These are phyloP conservation scores for Colletotrichum liaoningense DNA, from an alignment of 2,329 filamentous ascomycete genomes.

Conservation along the genomic window DNA sequence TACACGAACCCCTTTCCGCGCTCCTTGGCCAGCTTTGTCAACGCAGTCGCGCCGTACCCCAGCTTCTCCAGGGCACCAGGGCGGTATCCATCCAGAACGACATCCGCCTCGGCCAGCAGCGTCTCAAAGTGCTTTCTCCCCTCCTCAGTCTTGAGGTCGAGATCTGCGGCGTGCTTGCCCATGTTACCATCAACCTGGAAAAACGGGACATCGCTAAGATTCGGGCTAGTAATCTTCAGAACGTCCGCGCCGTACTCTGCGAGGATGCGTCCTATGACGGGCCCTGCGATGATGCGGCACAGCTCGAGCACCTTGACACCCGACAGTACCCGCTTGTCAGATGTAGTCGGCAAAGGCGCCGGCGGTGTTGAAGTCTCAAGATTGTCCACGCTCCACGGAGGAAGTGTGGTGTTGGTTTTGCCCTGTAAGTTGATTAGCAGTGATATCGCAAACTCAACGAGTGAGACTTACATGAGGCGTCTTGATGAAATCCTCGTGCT, in stretches of 20 bases:
- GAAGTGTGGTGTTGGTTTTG: constrained; percentile 50
- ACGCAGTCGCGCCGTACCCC: constrained; percentile 69
- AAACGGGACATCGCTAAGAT: constrained; percentile 77
- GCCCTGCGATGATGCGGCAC: constrained; percentile 80
- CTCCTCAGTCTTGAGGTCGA: constrained; percentile 68
- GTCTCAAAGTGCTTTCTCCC: constrained; percentile 68
- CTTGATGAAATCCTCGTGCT: constrained; percentile 67
- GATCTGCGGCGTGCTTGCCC: constrained; percentile 74
- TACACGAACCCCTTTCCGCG: constrained; percentile 74
- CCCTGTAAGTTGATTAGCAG: constrained; percentile 54
- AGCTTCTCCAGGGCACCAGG: constrained; percentile 73
- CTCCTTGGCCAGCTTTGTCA: constrained; percentile 63
- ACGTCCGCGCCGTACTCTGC: constrained; percentile 83
- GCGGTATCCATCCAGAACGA: constrained; percentile 76
- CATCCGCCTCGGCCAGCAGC: constrained; percentile 71
- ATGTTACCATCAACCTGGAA: constrained; percentile 80
- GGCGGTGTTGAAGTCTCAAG: constrained; percentile 64
- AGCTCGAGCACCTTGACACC: constrained; percentile 81
- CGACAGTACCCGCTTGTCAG: constrained; percentile 51
- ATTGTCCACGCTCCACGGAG: constrained; percentile 61
- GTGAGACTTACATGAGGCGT: constrained; percentile 56
- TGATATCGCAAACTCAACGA: accelerated
- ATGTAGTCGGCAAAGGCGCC: constrained; percentile 47
- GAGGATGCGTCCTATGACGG: constrained; percentile 76
- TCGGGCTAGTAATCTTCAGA: constrained; percentile 75